Base-by-base conservation (phyloP, 768 basidiomycete species). In the Pisolithus tinctorius region DNA sequence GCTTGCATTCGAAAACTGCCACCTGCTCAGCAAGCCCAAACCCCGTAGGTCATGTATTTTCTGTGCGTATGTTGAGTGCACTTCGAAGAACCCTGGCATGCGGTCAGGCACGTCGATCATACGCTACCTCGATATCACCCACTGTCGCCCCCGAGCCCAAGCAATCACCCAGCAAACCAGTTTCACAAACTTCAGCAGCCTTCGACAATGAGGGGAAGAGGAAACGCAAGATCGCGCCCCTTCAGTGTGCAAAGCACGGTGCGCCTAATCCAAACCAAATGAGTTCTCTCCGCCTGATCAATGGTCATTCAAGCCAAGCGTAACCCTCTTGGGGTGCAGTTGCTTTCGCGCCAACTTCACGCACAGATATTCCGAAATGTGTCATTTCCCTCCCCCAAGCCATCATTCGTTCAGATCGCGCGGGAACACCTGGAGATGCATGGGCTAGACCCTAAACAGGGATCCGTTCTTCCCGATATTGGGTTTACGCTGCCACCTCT, bases 291-390 rank as follows among this genome's bases (percentile, higher is more conserved):
- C n/a, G 13, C 10, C n/a, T 31, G 26, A 48, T 30, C 39, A 13
- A 49, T 26, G 4, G 36, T 2, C 2, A 23, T 48, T 8, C 29
- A 31, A 16, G 83, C 76, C 53, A 81, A 83, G 64, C 79, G 91
- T 49, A 97, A 96, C 63, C 81, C 86, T 54, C 75, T 93, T 39
- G 94, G 94, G n/a, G 93, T 97, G 6, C 94, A 98, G 63, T 81
- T 96, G 50, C 81, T 98, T 48, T 88, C 93, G 14, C 79, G 81
- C 8, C 72, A 73, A n/a, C 69, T 96, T 6, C 93, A 93, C 65
- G 64, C 72, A 4, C 94, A 96, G 61, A 78, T 95, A 52, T 96
- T 97, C 68, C 79, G 75, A 51, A 79, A 84, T 60, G 69, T 74
- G 44, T 72, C 80, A 6, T 84, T 88, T 50, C 84, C 83, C 3